Percentiles rank a stretch among this genome's conserved stretches.
Conservation (phyloP, 495 filamentous ascomycete species). For the Xylaria intraflava region DNA sequence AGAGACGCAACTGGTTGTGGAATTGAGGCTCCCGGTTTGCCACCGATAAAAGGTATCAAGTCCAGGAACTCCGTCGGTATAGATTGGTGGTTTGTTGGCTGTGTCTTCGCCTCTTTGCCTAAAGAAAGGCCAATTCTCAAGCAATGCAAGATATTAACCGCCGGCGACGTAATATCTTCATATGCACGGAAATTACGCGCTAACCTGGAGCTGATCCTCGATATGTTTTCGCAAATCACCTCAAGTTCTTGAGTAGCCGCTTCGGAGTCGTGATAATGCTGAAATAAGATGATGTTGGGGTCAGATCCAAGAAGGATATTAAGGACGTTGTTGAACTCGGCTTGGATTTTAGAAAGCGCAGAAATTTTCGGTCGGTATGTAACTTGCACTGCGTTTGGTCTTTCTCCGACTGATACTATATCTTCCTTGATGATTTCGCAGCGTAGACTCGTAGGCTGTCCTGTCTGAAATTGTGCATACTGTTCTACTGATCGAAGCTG, state of each 20-base stretch:
- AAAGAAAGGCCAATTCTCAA: slow-evolving; percentile 71
- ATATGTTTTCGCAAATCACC: slow-evolving; percentile 65
- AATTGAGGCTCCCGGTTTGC: slow-evolving; percentile 22
- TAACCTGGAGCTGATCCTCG: slow-evolving; percentile 60
- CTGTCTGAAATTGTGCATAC: slow-evolving; percentile 64
- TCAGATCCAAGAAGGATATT: slow-evolving; percentile 55
- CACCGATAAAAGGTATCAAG: slow-evolving; percentile 60
- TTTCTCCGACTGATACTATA: slow-evolving; percentile 54
- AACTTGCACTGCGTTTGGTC: slow-evolving; percentile 41
- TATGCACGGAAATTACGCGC: slow-evolving; percentile 63
- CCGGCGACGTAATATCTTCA: slow-evolving; percentile 72
- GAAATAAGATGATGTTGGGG: slow-evolving; percentile 35
- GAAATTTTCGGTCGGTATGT: slow-evolving; percentile 66
- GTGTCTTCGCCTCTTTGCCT: slow-evolving; percentile 31
- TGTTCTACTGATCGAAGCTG: slow-evolving; percentile 54
- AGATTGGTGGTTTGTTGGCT: slow-evolving; percentile 19
- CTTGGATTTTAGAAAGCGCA: slow-evolving; percentile 64
- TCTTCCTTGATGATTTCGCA: slow-evolving; percentile 53
- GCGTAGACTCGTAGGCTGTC: slow-evolving; percentile 57
- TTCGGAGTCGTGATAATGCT: slow-evolving; percentile 14
- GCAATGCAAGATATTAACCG: slow-evolving; percentile 74
- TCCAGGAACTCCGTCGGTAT: slow-evolving; percentile 37
- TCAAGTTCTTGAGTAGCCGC: slow-evolving; percentile 40
- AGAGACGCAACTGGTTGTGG: slow-evolving; percentile 28
- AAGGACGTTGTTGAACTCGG: slow-evolving; percentile 72